Base-by-base conservation (phyloP, 2,329 filamentous ascomycete genomes). In the Sarocladiaceae sp. region DNA sequence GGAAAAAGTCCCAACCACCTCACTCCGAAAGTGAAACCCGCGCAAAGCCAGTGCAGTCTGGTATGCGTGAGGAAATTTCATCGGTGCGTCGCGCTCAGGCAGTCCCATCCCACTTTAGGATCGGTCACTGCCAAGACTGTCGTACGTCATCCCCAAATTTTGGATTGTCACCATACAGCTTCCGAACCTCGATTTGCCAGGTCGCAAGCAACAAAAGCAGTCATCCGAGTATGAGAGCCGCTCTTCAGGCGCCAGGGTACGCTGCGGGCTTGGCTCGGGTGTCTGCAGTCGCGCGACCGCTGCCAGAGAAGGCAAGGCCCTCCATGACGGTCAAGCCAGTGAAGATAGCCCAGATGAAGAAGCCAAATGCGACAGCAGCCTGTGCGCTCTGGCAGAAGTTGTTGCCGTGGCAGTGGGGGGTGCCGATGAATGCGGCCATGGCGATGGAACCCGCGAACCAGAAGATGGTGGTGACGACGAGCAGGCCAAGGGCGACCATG, bases 381-480 rank as follows among this genome's bases (percentile, higher is more conserved):
- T 85, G 78, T 7, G 75, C 65, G 10, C 75, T 67, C 34, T 70
- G 69, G 61, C 85, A 90, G 13, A 68, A 70, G 15, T 62, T 67
- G 40, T 64, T 67, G 33, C 66, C 70, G 57, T 79, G 82, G 46
- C 74, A 67, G 7, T 59, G 63, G 0, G n/a, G n/a, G 77, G 67
- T 13, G 44, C 76, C 76, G 46, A 88, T 64, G 45, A 72, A 71
- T 16, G 80, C 82, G 0, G 84, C 88, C 10, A 90, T 64, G 0
- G 88, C 87, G 52, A 94, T 82, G 55, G 88, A 85, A 6, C 88
- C 88, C 1, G 84, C 82, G 58, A 96, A 93, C 89, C 89, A 95
- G 70, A 94, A 94, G 46, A 94, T 72, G 66, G 84, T 82, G 9
- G 87, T 93, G 19, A 93, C 52, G 37, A 69, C 70, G 56, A 94